A percentile compares a stretch with the other conserved stretches of the same genome.
These are phyloP conservation scores for Hypoxylon sp. DNA, from an alignment of 2,329 filamentous ascomycete genomes.

Conservation along the genomic window DNA sequence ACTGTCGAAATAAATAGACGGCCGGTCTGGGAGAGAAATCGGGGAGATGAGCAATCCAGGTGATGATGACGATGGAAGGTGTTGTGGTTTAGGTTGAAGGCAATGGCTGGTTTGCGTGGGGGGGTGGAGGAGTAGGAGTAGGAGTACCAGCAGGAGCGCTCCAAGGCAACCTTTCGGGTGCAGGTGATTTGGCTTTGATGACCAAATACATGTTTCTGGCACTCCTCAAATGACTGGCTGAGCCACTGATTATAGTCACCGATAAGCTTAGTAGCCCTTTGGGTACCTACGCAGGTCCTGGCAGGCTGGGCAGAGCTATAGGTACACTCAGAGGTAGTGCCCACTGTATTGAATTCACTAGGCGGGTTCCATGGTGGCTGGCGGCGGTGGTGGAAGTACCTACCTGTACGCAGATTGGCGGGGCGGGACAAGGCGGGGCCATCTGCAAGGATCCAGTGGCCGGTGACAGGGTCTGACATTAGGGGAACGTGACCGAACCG, in stretches of 20 bases:
- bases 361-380: background rate
- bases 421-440: constrained; percentile 32
- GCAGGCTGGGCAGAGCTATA: too few species aligned
- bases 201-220: constrained; percentile 21
- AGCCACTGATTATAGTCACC: constrained; percentile 30
- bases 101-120: constrained; percentile 29
- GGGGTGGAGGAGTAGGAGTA: constrained; percentile 12
- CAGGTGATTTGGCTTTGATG: constrained; percentile 43
- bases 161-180: constrained; percentile 30
- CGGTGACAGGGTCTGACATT: constrained; percentile 34
- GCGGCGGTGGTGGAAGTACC: background rate
- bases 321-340: background rate
- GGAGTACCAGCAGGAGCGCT: constrained; percentile 4
- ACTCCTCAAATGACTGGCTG: constrained; percentile 26
- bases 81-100: constrained; percentile 37
- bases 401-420: constrained; percentile 13
- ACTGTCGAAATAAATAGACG: background rate
- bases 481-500: constrained; percentile 45
- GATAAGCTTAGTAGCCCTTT: constrained; percentile 20
- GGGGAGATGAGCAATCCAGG: constrained; percentile 33
- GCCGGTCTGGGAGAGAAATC: constrained; percentile 13
- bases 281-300: background rate
- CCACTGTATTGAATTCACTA: constrained; percentile 5
- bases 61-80: constrained; percentile 44
- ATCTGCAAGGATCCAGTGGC: constrained; percentile 20